These are phyloP conservation scores for Musa beccarii DNA, from an alignment of 176 grass and related monocot species.

Conservation along the genomic window DNA sequence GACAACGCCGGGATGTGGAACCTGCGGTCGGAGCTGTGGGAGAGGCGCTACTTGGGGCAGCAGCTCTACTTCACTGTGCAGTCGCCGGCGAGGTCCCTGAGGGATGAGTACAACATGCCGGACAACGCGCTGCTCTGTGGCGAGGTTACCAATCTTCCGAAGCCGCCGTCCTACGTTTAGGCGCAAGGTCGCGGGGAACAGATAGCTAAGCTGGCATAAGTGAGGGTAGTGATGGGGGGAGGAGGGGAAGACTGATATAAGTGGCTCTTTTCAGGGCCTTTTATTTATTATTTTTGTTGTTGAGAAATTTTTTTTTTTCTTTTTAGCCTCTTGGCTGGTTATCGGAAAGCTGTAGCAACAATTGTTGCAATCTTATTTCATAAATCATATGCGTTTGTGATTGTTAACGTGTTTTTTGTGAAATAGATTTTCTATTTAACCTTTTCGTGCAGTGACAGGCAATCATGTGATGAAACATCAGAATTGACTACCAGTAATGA, in stretches of 20 bases:
- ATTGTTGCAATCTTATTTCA: too few species aligned
- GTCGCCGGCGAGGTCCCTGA: constrained; percentile 5
- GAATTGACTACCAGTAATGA: too few species aligned
- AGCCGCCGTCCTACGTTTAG: constrained; percentile 1
- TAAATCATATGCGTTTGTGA: too few species aligned
- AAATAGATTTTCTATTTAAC: too few species aligned
- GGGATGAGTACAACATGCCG: constrained; percentile 11
- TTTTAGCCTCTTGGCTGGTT: too few species aligned
- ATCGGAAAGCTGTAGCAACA: too few species aligned
- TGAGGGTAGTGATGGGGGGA: neutral
- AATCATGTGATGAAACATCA: too few species aligned
- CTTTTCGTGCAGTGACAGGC: too few species aligned
- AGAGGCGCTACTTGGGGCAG: constrained; percentile 10
- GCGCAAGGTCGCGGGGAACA: neutral
- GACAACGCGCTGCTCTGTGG: neutral
- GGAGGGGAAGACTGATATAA: neutral
- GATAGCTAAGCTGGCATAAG: neutral
- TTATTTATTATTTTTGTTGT: too few species aligned
- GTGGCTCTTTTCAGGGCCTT: too few species aligned
- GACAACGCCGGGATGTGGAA: constrained; percentile 21
- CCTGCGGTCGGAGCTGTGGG: constrained; percentile 11
- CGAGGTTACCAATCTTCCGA: neutral
- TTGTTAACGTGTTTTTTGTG: too few species aligned
- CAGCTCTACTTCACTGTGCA: constrained; percentile 9
- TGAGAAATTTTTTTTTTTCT: too few species aligned